phyloP scores from a whole-genome alignment of 106 monocot species.

The Dactylorhiza incarnata region DNA sequence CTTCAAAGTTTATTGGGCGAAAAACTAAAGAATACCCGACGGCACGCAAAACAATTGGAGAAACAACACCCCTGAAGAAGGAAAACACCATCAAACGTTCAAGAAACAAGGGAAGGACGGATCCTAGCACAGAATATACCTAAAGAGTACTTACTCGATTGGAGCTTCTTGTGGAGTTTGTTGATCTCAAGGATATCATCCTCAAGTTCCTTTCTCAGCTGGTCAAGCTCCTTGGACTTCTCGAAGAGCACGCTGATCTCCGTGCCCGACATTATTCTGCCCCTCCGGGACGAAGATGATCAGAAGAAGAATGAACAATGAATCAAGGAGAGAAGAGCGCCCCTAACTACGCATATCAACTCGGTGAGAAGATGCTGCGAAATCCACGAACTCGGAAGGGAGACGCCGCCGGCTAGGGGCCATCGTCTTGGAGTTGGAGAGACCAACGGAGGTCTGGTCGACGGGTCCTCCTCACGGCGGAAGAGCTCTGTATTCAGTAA shows the following conservation, averaged over 20 bases:
- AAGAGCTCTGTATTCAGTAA: too few species aligned
- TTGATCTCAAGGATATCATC: slow-evolving; percentile 72
- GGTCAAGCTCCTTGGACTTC: slow-evolving; percentile 89
- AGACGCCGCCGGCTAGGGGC: neutral
- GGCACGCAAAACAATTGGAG: neutral
- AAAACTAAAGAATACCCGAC: neutral
- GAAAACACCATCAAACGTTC: neutral
- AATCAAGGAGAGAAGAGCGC: neutral
- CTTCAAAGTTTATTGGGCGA: neutral
- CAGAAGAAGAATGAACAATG: too few species aligned
- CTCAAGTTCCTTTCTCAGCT: slow-evolving; percentile 81
- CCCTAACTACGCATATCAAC: neutral
- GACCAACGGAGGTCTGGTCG: neutral
- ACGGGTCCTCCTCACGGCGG: neutral
- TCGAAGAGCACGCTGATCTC: slow-evolving; percentile 53
- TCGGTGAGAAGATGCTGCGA: neutral
- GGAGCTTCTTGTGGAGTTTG: slow-evolving; percentile 87
- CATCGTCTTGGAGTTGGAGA: neutral
- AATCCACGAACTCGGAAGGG: neutral
- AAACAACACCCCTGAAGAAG: neutral
- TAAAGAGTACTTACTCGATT: slow-evolving; percentile 30
- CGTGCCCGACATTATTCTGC: slow-evolving; percentile 33
- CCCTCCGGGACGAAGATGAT: neutral
- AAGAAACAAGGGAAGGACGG: neutral
- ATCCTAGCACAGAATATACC: neutral